Evolutionary conservation across 345 rosid genomes (phyloP).

Genomic region (Corymbia maculata): DNA sequence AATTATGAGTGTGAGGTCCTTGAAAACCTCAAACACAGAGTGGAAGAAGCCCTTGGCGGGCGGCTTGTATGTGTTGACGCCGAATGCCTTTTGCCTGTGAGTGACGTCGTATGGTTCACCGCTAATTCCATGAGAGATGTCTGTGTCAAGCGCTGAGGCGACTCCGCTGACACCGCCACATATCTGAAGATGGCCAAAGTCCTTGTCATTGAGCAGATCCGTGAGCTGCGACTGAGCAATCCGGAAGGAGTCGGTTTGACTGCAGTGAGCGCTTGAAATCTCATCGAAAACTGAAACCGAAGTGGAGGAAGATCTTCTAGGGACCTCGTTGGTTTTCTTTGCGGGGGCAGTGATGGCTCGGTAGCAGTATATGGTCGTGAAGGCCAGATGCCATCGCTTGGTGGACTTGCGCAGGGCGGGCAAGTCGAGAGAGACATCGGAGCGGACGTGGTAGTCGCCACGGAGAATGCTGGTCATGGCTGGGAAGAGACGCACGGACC

Average conservation of each 20-base stretch:
- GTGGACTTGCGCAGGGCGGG: too few species aligned
- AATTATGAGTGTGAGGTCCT: slow-evolving; percentile 35
- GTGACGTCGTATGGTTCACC: accelerated
- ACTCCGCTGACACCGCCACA: slow-evolving; percentile 29
- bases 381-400: too few species aligned
- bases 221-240: slow-evolving; percentile 14
- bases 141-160: slow-evolving; percentile 23
- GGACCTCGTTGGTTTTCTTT: too few species aligned
- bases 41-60: slow-evolving; percentile 35
- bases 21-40: slow-evolving; percentile 37
- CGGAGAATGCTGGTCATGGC: too few species aligned
- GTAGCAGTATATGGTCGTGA: too few species aligned
- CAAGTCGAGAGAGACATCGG: too few species aligned
- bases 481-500: too few species aligned
- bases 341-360: too few species aligned
- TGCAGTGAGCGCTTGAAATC: slow-evolving; percentile 35
- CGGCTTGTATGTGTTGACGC: too few species aligned
- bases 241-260: slow-evolving; percentile 19
- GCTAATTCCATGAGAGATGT: slow-evolving; percentile 16
- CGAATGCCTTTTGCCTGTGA: too few species aligned
- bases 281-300: background rate
- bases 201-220: slow-evolving; percentile 32
- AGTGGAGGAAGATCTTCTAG: too few species aligned
- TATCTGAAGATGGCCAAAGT: slow-evolving; percentile 9
- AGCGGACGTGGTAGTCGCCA: too few species aligned